phyloP scores from a whole-genome alignment of 2,329 filamentous ascomycete species.

The Graphiopsis chlorocephala region DNA sequence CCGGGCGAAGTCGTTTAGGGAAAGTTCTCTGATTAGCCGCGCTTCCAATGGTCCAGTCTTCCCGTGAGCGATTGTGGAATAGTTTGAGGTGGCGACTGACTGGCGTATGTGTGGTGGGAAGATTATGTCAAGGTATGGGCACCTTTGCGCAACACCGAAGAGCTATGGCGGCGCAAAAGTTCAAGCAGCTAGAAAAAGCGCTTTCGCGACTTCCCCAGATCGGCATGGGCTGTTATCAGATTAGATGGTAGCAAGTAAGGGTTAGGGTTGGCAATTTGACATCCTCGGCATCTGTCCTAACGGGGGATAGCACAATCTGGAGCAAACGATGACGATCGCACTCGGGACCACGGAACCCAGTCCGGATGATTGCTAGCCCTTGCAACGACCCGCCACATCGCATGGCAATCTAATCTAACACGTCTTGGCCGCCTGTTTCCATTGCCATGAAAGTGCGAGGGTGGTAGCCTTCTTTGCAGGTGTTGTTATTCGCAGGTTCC shows the following conservation, averaged over 20 bases:
- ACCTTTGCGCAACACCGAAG: not conserved
- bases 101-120: not conserved
- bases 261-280: not conserved
- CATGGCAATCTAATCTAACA: not conserved
- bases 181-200: not conserved
- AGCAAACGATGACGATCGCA: not conserved
- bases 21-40: not conserved
- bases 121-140: not conserved
- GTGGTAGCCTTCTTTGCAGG: not conserved
- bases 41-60: not conserved
- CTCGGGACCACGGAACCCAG: not conserved
- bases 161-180: not conserved
- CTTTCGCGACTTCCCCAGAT: conserved; percentile 7
- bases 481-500: not conserved
- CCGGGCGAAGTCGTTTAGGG: conserved; percentile 8
- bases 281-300: not conserved
- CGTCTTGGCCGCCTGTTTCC: not conserved
- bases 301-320: not conserved
- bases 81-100: not conserved
- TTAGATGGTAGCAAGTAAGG: not conserved
- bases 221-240: not conserved
- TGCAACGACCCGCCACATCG: not conserved
- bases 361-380: not conserved
- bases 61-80: not conserved
- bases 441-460: not conserved